phyloP scores from a whole-genome alignment of 2,329 filamentous ascomycete species.

The Elsinoe perseae region DNA sequence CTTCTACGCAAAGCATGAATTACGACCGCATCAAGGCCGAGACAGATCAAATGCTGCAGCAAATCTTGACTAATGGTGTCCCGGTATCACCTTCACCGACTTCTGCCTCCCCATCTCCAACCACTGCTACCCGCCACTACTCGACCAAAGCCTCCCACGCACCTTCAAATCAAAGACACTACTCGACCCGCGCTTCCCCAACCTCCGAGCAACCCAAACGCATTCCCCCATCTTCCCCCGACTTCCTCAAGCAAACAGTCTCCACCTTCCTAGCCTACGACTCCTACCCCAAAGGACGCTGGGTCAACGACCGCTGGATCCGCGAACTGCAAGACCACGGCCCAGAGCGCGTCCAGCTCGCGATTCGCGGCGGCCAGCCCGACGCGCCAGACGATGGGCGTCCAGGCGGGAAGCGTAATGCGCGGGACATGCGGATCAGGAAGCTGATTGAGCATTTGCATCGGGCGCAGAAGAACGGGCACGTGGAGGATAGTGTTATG shows the following conservation, averaged over 20 bases:
- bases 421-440: slow-evolving; percentile 8
- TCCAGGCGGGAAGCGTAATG: neutral
- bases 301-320: slow-evolving; percentile 13
- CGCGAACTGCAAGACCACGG: slow-evolving; percentile 11
- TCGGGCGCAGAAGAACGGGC: slow-evolving; percentile 7
- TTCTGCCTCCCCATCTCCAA: too few species aligned
- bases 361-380: slow-evolving; percentile 1
- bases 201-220: neutral
- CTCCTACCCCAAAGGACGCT: slow-evolving; percentile 4
- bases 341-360: neutral
- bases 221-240: neutral
- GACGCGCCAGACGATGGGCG: neutral
- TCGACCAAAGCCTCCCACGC: neutral
- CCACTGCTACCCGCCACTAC: neutral
- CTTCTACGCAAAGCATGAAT: neutral
- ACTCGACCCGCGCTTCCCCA: neutral
- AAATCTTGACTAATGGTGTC: neutral
- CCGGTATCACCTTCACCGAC: neutral
- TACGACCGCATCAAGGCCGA: slow-evolving; percentile 1
- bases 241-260: slow-evolving; percentile 14
- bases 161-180: neutral
- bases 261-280: neutral
- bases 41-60: neutral
- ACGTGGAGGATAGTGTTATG: slow-evolving; percentile 11
- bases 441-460: slow-evolving; percentile 13